Evolutionary conservation across 345 rosid genomes (phyloP), one percentile per base, ranked within the genome.

Genomic region (Brassica juncea): DNA sequence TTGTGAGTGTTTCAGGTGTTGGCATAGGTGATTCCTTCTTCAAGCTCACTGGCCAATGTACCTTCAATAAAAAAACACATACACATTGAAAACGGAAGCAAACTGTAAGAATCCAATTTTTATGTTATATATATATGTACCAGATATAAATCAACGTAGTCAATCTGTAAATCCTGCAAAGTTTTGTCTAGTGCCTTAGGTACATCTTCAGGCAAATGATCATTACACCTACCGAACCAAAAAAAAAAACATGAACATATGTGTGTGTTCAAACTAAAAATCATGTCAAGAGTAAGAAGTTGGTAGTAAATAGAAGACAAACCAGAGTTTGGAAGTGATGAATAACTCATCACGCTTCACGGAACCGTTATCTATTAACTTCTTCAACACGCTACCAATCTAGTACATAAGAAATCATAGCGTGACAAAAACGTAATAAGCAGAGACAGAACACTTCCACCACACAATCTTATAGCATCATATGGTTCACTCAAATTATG

Each of bases 31-130:
- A 77, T 8, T 85, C 94, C 76, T 75, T 83, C 80, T 87, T 90
- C 82, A 86, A 68, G 59, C 89, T 85, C 68, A 68, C 89, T 1
- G 97, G 97, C 91, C 92, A 89, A 68, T 85, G 93, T 16, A 91
- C 82, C 97, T 91, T 47, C 58, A 73, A 60, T 3, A 68, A 52
- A 35, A 68, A 68, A 72, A 12, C 11, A 49, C 15, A 28, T 10
- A 4, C n/a, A 57, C 16, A 58, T 23, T 55, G 21, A 72, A 21
- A 28, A 65, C 3, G 14, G 5, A 77, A 14, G 11, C 16, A 30
- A 35, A 59, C 21, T 5, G 71, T 12, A 77, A 70, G 8, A 64
- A 15, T 21, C 9, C 14, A 57, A 27, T 11, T 66, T 52, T 9
- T 1, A 64, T 75, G 42, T 82, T 57, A 2, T 39, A 55, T 83